A percentile compares a stretch with the other conserved stretches of the same genome.
phyloP scores from a whole-genome alignment of 78 protist genomes.

The Polysphondylium violaceum region DNA sequence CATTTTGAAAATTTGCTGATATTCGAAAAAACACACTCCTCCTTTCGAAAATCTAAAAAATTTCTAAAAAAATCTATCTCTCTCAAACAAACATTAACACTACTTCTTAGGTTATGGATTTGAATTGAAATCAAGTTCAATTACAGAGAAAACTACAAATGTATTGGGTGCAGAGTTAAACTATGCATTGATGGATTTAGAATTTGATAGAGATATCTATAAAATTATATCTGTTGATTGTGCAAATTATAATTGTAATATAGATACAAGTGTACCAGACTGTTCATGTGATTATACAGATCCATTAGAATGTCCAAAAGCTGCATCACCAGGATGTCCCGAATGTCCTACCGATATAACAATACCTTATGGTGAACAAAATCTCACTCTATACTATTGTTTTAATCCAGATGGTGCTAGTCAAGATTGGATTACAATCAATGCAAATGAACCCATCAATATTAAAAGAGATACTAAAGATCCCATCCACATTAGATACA shows the following conservation, averaged over 20 bases:
- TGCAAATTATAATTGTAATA: constrained; percentile 29
- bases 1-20: no score
- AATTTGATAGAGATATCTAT: constrained; percentile 45
- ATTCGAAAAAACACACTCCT: no score
- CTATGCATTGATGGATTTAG: constrained; percentile 61
- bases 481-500: constrained; percentile 5
- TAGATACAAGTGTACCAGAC: no score
- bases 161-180: constrained; percentile 29
- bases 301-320: constrained; percentile 1
- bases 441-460: constrained; percentile 18
- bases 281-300: constrained; percentile 65
- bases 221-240: constrained; percentile 2
- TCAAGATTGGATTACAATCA: constrained; percentile 28
- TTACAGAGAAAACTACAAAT: constrained; percentile 28
- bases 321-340: not conserved
- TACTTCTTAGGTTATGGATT: not conserved
- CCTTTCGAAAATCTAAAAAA: no score
- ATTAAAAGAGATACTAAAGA: not conserved
- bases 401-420: no score
- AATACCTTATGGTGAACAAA: no score
- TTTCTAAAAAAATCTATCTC: no score
- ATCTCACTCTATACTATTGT: no score
- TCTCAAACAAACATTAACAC: not conserved
- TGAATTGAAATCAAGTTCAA: constrained; percentile 6
- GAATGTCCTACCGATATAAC: not conserved